Evolutionary conservation across 257 asterid species (phyloP), one percentile per base, ranked within the genome.

Genomic region (Solanum pinnatisectum): DNA sequence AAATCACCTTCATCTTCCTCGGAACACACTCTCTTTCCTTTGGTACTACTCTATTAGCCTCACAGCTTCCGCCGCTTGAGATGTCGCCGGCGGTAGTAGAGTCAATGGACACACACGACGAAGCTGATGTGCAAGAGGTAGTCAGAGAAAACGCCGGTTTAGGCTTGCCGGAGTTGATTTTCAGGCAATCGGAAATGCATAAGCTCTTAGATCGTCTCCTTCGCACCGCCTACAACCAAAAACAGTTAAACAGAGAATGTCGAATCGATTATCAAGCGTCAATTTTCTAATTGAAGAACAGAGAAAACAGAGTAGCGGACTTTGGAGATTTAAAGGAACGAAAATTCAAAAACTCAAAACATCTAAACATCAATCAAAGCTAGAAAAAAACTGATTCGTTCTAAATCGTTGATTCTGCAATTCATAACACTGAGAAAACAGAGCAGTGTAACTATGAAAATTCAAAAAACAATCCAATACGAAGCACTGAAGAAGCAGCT

Each of bases 201-300:
- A 92, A 87, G 85, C 89, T 91, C 93, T 90, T 94, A 3, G 99
- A 91, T 40, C 98, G 94, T 87, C 92, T 92, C 94, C 95, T 96
- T 82, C 93, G 91, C 90, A 91, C 98, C 37, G 93, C 93, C 99
- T 96, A 91, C 7, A 77, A 52, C 13, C 44, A 15, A 36, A 83
- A 8, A 32, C 6, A 40, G 33, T n/a, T 52, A 83, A 8, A 59
- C 23, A 46, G 36, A 42, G 65, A 44, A 68, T 15, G 13, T 30
- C 3, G 25, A 36, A 85, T 84, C n/a, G 3, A 83, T 30, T 20
- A 56, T n/a, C 13, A 15, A 52, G 27, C 68, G 32, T 83, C 44
- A 83, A 30, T 84, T 65, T 59, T 84, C 76, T 20, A 59, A 56
- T 59, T 5, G 52, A 37, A 76, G 14, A 10, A 76, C 59, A 23